Evolutionary conservation across 352 stramenopile species (phyloP).

Genomic region (Pythium insidiosum): DNA sequence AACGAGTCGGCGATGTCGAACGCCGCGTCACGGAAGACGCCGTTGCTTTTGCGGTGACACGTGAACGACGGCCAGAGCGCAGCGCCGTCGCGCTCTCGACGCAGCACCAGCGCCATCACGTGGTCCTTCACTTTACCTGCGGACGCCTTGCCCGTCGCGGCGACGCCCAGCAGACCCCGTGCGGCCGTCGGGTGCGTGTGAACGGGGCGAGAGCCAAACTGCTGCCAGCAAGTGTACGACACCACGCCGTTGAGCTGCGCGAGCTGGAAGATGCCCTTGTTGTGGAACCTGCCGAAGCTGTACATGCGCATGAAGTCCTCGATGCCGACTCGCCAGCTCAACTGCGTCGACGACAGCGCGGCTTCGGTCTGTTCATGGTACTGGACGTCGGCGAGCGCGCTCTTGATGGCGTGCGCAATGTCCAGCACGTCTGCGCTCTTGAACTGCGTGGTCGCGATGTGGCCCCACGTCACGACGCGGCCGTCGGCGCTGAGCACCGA

Average conservation of each 20-base stretch:
- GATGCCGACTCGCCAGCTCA: conserved; percentile 65
- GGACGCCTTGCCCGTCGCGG: conserved; percentile 15
- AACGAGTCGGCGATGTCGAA: conserved; percentile 80
- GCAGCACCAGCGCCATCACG: conserved; percentile 54
- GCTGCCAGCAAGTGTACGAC: conserved; percentile 67
- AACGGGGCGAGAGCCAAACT: conserved; percentile 36
- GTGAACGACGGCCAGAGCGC: neutral
- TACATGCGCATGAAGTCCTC: conserved; percentile 86
- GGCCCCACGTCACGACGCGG: conserved; percentile 43
- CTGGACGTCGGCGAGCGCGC: conserved; percentile 27
- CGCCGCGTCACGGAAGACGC: conserved; percentile 33
- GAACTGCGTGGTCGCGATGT: conserved; percentile 54
- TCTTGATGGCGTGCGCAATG: conserved; percentile 46
- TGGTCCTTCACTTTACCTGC: conserved; percentile 64
- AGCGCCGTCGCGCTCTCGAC: conserved; percentile 29
- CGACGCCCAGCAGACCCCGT: conserved; percentile 41
- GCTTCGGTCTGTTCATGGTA: no score
- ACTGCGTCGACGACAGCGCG: no score
- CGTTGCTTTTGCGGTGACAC: conserved; percentile 22
- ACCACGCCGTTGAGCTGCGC: conserved; percentile 83
- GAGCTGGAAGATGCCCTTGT: conserved; percentile 80
- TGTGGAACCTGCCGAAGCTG: conserved; percentile 64
- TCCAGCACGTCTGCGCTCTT: conserved; percentile 53
- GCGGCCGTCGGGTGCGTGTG: conserved; percentile 74
- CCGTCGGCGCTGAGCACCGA: conserved; percentile 45